phyloP scores from a whole-genome alignment of 805 yeast genomes.

The Kazachstania psychrophila region DNA sequence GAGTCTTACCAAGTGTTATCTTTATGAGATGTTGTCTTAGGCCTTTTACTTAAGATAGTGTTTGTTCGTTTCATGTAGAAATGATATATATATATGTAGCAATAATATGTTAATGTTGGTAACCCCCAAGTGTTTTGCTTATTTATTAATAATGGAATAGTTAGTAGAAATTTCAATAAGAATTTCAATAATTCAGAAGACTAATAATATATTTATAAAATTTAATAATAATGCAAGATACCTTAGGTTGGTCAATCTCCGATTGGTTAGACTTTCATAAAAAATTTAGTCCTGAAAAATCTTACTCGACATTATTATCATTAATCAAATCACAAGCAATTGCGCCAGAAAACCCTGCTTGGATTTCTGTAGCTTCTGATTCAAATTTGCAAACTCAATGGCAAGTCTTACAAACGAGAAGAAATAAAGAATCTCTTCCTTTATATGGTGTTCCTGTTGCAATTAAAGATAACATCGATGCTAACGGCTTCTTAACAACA shows the following conservation, averaged over 20 bases:
- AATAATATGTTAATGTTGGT: too few relatives aligned
- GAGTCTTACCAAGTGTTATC: too few relatives aligned
- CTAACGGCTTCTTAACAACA: constrained; percentile 69
- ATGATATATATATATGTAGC: too few relatives aligned
- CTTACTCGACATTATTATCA: constrained; percentile 40
- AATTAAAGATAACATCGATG: constrained; percentile 91
- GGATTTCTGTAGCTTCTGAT: constrained; percentile 71
- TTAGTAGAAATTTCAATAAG: too few relatives aligned
- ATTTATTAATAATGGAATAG: too few relatives aligned
- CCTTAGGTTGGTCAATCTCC: constrained; percentile 67
- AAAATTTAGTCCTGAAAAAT: constrained; percentile 50
- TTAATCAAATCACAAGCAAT: constrained; percentile 40
- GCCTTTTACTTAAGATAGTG: too few relatives aligned
- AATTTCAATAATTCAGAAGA: too few relatives aligned
- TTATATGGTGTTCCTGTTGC: constrained; percentile 94
- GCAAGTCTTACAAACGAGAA: constrained; percentile 57
- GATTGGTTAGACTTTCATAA: constrained; percentile 72
- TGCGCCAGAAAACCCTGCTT: constrained; percentile 66
- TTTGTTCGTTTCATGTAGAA: too few relatives aligned
- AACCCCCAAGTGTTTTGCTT: too few relatives aligned
- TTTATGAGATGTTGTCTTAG: too few relatives aligned
- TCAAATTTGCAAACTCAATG: constrained; percentile 69
- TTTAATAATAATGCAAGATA: constrained; percentile 4
- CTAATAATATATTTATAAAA: too few relatives aligned
- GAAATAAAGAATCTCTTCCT: constrained; percentile 46